Conservation (phyloP, 176 grass and related monocot genomes). For the Aechmea fasciata region DNA sequence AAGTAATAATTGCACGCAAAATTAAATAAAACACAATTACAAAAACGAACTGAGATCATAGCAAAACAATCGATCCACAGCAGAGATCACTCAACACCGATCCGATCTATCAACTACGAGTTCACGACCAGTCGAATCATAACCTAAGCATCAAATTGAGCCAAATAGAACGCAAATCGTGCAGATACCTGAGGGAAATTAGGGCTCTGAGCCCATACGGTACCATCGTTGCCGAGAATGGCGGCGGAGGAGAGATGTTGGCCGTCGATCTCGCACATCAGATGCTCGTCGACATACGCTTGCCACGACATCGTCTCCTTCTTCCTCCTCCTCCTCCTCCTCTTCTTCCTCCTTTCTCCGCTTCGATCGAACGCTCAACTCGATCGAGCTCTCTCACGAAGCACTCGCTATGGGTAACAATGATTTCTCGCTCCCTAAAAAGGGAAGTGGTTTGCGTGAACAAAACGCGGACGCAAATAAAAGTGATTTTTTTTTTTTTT, state of each 20-base stretch:
- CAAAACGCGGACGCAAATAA: too few species aligned
- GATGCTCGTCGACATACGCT: slow-evolving; percentile 46
- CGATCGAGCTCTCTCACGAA: background rate
- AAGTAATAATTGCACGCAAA: too few species aligned
- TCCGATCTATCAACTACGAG: background rate
- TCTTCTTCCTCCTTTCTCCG: background rate
- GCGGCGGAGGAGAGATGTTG: slow-evolving; percentile 38
- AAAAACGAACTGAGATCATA: too few species aligned
- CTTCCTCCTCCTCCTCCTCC: background rate
- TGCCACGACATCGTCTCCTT: slow-evolving; percentile 36
- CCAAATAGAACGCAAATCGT: background rate
- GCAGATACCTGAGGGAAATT: slow-evolving; percentile 21
- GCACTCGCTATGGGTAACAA: too few species aligned
- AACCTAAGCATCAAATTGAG: background rate
- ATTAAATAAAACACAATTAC: too few species aligned
- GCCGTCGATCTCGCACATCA: slow-evolving; percentile 43
- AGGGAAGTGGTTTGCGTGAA: too few species aligned
- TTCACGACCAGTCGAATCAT: background rate
- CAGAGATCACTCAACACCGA: background rate
- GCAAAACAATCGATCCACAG: too few species aligned
- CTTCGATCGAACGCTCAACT: background rate
- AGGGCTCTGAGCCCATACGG: slow-evolving; percentile 34
- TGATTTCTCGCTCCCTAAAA: too few species aligned
- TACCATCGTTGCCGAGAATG: slow-evolving; percentile 40
- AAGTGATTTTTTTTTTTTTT: too few species aligned